Evolutionary conservation across 2,329 filamentous ascomycete species (phyloP).

Genomic region (Fusarium equiseti): DNA sequence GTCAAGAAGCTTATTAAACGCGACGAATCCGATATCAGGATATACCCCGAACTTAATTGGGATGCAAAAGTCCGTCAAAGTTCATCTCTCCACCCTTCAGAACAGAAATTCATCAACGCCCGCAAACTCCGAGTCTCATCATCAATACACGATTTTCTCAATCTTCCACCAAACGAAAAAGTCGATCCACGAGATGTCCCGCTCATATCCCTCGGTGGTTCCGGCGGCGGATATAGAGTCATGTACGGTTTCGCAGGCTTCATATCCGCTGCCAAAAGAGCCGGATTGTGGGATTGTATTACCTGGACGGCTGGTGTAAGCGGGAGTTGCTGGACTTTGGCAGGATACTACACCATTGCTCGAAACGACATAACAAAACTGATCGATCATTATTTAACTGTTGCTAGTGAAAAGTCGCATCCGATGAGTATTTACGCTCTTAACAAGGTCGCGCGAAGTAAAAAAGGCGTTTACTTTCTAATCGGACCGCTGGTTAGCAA

Average conservation of each 20-base stretch:
- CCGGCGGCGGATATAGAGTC: slow-evolving; percentile 42
- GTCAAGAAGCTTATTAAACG: slow-evolving; percentile 25
- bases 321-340: slow-evolving; percentile 44
- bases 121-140: slow-evolving; percentile 34
- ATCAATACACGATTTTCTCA: slow-evolving; percentile 12
- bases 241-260: slow-evolving; percentile 45
- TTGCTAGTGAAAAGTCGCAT: slow-evolving; percentile 37
- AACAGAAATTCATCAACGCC: slow-evolving; percentile 27
- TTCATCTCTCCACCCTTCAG: slow-evolving; percentile 21
- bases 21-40: slow-evolving; percentile 24
- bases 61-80: slow-evolving; percentile 36
- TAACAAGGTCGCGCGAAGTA: slow-evolving; percentile 30
- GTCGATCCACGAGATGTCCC: slow-evolving; percentile 39
- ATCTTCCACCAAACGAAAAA: slow-evolving; percentile 6
- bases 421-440: slow-evolving; percentile 38
- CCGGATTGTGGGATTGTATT: slow-evolving; percentile 37
- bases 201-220: slow-evolving; percentile 37
- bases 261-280: slow-evolving; percentile 31
- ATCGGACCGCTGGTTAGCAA: slow-evolving; percentile 39
- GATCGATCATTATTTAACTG: slow-evolving; percentile 32
- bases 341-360: slow-evolving; percentile 43
- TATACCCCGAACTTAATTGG: slow-evolving; percentile 39
- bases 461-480: slow-evolving; percentile 37
- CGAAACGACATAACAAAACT: slow-evolving; percentile 28
- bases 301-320: slow-evolving; percentile 43